phyloP scores from a whole-genome alignment of 371 early-diverging fungal genomes.

The Lichtheimia corymbifera region DNA sequence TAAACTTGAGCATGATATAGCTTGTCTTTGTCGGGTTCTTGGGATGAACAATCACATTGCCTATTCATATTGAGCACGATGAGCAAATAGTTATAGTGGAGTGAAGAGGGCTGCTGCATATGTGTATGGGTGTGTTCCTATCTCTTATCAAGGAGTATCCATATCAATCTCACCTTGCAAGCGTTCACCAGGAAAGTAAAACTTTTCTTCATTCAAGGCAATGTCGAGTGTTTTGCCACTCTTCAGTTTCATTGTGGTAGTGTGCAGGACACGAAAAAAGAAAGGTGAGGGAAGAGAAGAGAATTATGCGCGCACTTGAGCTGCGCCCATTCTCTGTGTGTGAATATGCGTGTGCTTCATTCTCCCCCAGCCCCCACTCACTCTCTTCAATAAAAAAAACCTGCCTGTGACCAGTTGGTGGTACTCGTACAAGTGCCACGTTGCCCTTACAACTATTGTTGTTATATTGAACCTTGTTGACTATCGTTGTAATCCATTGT shows the following conservation, averaged over 20 bases:
- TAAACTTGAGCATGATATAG: conserved; percentile 35
- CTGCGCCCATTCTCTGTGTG: conserved; percentile 4
- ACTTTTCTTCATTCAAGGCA: conserved; percentile 44
- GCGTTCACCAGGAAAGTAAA: conserved; percentile 48
- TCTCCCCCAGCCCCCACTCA: background rate
- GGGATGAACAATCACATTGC: conserved; percentile 40
- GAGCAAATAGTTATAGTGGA: too few relatives aligned
- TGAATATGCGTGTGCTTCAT: background rate
- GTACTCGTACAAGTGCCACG: too few relatives aligned
- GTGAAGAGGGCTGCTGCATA: too few relatives aligned
- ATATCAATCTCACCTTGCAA: conserved; percentile 31
- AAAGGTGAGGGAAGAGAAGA: conserved; percentile 1
- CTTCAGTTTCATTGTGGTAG: conserved; percentile 2
- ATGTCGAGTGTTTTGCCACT: conserved; percentile 35
- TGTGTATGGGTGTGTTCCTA: too few relatives aligned
- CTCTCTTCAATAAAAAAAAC: background rate
- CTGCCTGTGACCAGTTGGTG: background rate
- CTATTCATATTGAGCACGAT: conserved; percentile 13
- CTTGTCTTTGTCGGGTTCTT: conserved; percentile 44
- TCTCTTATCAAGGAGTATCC: too few relatives aligned
- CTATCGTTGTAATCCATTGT: too few relatives aligned
- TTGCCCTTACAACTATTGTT: too few relatives aligned
- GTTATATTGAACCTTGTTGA: too few relatives aligned
- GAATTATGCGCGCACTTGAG: conserved; percentile 4
- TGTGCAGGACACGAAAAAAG: conserved; percentile 4